phyloP scores from a whole-genome alignment of 1,139 yeast genomes.

The Nakaseomyces kungkrabaensis region DNA sequence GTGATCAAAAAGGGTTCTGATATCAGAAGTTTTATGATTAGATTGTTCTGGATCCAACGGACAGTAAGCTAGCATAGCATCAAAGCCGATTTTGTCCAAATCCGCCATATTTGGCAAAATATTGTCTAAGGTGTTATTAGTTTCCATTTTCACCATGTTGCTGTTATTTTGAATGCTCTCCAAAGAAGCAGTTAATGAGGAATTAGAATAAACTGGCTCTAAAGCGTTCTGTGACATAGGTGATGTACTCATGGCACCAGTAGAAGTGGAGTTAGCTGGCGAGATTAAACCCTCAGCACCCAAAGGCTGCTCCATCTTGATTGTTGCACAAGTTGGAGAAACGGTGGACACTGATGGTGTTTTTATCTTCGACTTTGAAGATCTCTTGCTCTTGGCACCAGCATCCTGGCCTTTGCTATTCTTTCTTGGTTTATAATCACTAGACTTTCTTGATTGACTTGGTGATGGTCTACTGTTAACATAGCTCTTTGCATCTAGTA shows the following conservation, averaged over 20 bases:
- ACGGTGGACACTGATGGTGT: background rate
- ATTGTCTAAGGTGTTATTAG: background rate
- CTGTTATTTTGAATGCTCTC: background rate
- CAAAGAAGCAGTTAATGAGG: background rate
- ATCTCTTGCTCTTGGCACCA: background rate
- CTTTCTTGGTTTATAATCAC: background rate
- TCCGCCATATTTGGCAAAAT: background rate
- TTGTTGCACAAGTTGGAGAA: background rate
- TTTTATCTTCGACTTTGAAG: background rate
- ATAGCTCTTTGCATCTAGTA: slow-evolving; percentile 21
- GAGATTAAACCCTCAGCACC: background rate
- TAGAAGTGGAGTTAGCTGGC: background rate
- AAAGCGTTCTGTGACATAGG: background rate
- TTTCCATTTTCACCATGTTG: background rate
- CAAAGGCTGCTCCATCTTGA: background rate
- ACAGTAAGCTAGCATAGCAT: background rate
- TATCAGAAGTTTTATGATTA: background rate
- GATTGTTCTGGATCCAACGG: background rate
- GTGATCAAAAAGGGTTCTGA: background rate
- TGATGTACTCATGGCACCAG: background rate
- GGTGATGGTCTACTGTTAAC: slow-evolving; percentile 7
- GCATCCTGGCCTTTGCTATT: background rate
- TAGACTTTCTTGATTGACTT: background rate
- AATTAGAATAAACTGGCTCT: background rate
- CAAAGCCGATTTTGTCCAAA: background rate